Base-by-base conservation (phyloP, 192 early-diverging fungal species). In the Dimargaris cristalligena region DNA sequence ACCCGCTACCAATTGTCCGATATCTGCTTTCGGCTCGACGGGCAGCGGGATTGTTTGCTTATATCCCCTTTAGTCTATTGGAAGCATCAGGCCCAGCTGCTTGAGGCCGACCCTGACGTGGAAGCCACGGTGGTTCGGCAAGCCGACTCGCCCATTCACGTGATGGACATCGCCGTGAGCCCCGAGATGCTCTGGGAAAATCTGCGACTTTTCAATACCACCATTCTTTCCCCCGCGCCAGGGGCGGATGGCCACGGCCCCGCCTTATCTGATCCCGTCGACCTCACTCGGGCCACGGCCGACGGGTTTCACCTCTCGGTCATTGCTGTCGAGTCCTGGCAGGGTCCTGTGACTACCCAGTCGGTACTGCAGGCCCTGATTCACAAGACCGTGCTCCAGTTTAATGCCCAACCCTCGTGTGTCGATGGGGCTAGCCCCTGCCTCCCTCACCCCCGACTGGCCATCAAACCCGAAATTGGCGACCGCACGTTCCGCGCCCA, bases 401-500 rank as follows among this genome's bases (percentile, higher is more conserved):
- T 57, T 11, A 26, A 52, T 26, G 26, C 23, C 26, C 22, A 1
- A 8, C 23, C 50, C 20, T 8, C 25, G 20, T 18, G 3, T 47
- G 44, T 14, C 20, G 46, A 25, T 6, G 20, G 46, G 20, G 46
- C 46, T 22, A 47, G n/a, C 46, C 46, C 46, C 25, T 47, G 3
- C n/a, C n/a, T 3, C 6, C 20, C 46, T 18, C n/a, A 47, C 25
- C 46, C 20, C 25, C 25, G n/a, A 25, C 46, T 25, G 6, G 20
- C n/a, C 6, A 18, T 25, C 46, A 18, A 3, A 25, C 20, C 46
- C 46, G 46, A 3, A 22, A 47, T 25, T 6, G 20, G 20, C 0
- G 55, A 57, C 34, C 55, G 55, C 34, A 38, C 32, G 18, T 34
- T 57, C n/a, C 4, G 55, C 16, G 55, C 55, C 33, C 55, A 35